Base-by-base conservation (phyloP, 2,329 filamentous ascomycete genomes). In the Dactylellina haptotyla region DNA sequence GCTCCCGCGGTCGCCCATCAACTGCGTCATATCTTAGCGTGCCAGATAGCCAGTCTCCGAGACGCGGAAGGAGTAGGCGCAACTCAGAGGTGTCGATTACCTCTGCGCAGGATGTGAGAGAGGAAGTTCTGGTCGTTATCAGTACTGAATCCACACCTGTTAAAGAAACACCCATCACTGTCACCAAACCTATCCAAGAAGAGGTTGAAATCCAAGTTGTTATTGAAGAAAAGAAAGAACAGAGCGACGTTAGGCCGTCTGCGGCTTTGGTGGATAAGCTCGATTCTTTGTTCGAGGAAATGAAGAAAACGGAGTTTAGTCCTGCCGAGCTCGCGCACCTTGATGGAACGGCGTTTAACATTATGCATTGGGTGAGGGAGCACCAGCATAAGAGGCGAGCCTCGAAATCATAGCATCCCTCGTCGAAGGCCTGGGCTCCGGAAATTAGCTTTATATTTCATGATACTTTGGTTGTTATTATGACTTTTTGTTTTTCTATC, bases 321-420 rank as follows among this genome's bases (percentile, higher is more conserved):
- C 32, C 59, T 4, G 59, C 48, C 10, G 67, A 72, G 16, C 61
- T 72, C n/a, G 46, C 45, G 2, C 51, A 18, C 12, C 39, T 72
- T 12, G 67, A 72, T 39, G 59, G 45, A 3, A 48, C 53, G 3
- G 67, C 67, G 18, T 72, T 72, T 37, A 48, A 72, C 32, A 72
- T 72, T 23, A 72, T 72, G 67, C 54, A 65, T 34, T 72, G 67
- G 67, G 67, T 72, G 16, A 72, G 67, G 25, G 58, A 72, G 28
- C 54, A 65, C 16, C 67, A 64, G 18, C 53, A 53, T 2, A 43
- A 67, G 41, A 51, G 39, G 18, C 48, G 46, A n/a, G 25, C 58
- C 25, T 23, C 50, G 18, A 18, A 16, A 12, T 18, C 34, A n/a
- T n/a, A n/a, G n/a, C n/a, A n/a, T n/a, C n/a, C n/a, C n/a, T n/a